Conservation (phyloP, 352 stramenopile species). For the Globisporangium abappressorium region DNA sequence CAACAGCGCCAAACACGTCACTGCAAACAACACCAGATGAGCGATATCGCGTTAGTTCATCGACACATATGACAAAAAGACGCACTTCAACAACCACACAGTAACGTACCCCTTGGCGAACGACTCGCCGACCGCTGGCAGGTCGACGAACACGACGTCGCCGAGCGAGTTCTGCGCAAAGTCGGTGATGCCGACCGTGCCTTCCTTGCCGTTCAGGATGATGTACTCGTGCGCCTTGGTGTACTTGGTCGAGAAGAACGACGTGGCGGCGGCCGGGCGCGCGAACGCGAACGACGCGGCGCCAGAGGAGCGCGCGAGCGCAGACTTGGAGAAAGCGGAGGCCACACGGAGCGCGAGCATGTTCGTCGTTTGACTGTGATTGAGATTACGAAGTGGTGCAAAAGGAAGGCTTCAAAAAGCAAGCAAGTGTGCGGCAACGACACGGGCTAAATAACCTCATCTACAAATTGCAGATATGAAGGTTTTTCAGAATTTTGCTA, state of each 20-base stretch:
- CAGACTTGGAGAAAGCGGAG: conserved; percentile 51
- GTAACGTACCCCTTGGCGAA: conserved; percentile 89
- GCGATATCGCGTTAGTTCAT: not conserved
- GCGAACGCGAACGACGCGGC: conserved; percentile 45
- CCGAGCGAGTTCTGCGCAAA: conserved; percentile 97
- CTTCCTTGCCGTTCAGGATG: conserved; percentile 71
- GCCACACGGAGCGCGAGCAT: conserved; percentile 56
- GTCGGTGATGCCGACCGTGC: conserved; percentile 96
- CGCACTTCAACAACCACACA: too few relatives aligned
- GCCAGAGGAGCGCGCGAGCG: conserved; percentile 27
- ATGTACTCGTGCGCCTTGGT: conserved; percentile 86
- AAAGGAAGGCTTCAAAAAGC: not conserved
- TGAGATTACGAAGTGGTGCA: not conserved
- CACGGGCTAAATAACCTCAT: too few relatives aligned
- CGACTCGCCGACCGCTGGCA: conserved; percentile 92
- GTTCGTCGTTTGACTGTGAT: not conserved
- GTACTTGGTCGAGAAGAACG: conserved; percentile 84
- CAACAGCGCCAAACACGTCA: conserved; percentile 94
- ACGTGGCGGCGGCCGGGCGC: conserved; percentile 28
- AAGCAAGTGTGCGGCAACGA: too few relatives aligned
- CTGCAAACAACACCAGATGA: conserved; percentile 24
- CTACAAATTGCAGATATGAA: too few relatives aligned
- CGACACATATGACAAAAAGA: not conserved
- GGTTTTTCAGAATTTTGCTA: not conserved
- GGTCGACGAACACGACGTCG: conserved; percentile 97